phyloP scores from a whole-genome alignment of 352 stramenopile species.

The Globisporangium carolinianum region DNA sequence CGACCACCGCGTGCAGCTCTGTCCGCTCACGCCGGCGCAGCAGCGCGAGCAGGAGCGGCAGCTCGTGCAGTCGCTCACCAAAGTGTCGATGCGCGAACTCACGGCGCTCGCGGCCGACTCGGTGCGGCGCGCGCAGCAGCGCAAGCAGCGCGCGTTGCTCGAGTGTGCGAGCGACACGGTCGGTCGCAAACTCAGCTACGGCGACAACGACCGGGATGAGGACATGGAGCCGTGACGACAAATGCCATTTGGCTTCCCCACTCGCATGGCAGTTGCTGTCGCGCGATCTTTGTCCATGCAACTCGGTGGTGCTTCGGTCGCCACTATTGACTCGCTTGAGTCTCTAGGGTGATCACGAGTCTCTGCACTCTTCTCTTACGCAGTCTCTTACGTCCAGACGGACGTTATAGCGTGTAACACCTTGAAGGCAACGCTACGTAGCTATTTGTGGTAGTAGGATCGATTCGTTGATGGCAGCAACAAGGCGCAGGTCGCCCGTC shows the following conservation, averaged over 20 bases:
- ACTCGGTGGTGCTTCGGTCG: too few species aligned
- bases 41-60: constrained; percentile 30
- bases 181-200: constrained; percentile 14
- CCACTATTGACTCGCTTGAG: too few species aligned
- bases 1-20: constrained; percentile 19
- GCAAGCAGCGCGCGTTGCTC: constrained; percentile 10
- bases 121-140: constrained; percentile 19
- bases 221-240: constrained; percentile 11
- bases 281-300: too few species aligned
- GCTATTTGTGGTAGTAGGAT: too few species aligned
- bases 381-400: not conserved
- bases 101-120: constrained; percentile 24
- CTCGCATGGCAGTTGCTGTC: too few species aligned
- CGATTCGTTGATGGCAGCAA: too few species aligned
- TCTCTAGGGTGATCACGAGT: too few species aligned
- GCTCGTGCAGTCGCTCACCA: constrained; percentile 42
- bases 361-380: not conserved
- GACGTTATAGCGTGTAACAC: too few species aligned
- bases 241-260: too few species aligned
- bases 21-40: constrained; percentile 33
- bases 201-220: constrained; percentile 3
- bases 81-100: constrained; percentile 41
- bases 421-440: too few species aligned
- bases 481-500: too few species aligned
- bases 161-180: not conserved